Conservation (phyloP, 1,284 basidiomycete genomes). For the Lentinula novae-zelandiae region DNA sequence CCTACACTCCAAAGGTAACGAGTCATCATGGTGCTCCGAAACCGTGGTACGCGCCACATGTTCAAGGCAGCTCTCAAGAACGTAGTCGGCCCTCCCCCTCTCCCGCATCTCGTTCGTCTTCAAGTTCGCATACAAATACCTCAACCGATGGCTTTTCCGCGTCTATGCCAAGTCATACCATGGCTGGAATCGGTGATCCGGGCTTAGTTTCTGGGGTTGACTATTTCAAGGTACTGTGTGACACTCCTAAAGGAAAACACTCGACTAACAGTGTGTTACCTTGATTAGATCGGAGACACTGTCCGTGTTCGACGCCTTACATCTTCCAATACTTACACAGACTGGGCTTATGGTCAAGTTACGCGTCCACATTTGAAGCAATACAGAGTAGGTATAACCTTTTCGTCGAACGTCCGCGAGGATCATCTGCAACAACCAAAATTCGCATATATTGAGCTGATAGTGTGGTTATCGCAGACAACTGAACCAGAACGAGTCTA, state of each 20-base stretch:
- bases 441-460: no score
- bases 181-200: slow-evolving; percentile 1
- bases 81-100: neutral
- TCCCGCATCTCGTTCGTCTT: neutral
- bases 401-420: no score
- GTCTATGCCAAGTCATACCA: neutral
- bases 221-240: slow-evolving; percentile 7
- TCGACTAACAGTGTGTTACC: neutral
- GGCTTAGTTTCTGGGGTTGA: slow-evolving; percentile 1
- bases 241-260: no score
- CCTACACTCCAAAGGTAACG: slow-evolving; percentile 3
- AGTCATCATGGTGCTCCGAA: neutral
- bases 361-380: neutral
- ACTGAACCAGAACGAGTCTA: slow-evolving; percentile 2
- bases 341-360: slow-evolving; percentile 10
- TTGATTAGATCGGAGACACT: neutral
- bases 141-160: neutral
- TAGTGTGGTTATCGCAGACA: neutral
- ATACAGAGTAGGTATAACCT: neutral
- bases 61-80: neutral
- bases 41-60: slow-evolving; percentile 1
- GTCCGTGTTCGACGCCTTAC: slow-evolving; percentile 6
- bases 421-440: no score
- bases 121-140: no score
- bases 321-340: neutral